phyloP scores from a whole-genome alignment of 352 stramenopile species.

The Phytophthora multivora region DNA sequence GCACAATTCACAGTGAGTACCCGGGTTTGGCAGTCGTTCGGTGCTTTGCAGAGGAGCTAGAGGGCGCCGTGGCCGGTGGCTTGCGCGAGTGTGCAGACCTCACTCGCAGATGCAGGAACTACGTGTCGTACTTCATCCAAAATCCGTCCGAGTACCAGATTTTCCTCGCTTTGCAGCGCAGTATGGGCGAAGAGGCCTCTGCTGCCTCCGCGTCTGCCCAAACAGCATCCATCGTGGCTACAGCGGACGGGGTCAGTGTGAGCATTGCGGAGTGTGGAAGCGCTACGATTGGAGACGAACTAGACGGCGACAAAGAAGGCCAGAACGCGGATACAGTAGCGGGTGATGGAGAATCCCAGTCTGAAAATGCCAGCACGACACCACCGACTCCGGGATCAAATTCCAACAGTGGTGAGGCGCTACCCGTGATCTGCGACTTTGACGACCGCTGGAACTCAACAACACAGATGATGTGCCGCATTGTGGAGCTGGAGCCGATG shows the following conservation, averaged over 20 bases:
- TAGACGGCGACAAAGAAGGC: conserved; percentile 20
- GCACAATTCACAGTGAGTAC: conserved; percentile 71
- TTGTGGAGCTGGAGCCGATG: conserved; percentile 79
- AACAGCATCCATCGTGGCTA: conserved; percentile 26
- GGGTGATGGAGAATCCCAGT: conserved; percentile 16
- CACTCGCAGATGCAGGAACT: conserved; percentile 71
- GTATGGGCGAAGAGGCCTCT: conserved; percentile 53
- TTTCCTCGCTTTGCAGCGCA: conserved; percentile 73
- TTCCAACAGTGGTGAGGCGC: conserved; percentile 19
- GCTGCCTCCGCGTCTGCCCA: conserved; percentile 22
- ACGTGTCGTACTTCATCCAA: conserved; percentile 86
- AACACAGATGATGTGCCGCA: conserved; percentile 79
- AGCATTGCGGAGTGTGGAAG: conserved; percentile 28
- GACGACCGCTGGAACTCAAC: conserved; percentile 81
- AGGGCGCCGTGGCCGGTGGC: conserved; percentile 57
- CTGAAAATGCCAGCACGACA: neutral
- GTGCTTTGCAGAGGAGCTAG: conserved; percentile 72
- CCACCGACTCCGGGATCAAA: conserved; percentile 6
- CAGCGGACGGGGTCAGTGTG: conserved; percentile 33
- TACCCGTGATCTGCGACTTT: conserved; percentile 83
- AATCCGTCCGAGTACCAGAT: conserved; percentile 86
- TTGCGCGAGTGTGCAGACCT: conserved; percentile 65
- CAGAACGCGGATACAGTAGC: conserved; percentile 8
- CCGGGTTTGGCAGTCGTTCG: conserved; percentile 62
- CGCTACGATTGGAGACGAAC: conserved; percentile 21